Evolutionary conservation across 192 early-diverging fungal genomes (phyloP).

Genomic region (Coemansia asiatica): DNA sequence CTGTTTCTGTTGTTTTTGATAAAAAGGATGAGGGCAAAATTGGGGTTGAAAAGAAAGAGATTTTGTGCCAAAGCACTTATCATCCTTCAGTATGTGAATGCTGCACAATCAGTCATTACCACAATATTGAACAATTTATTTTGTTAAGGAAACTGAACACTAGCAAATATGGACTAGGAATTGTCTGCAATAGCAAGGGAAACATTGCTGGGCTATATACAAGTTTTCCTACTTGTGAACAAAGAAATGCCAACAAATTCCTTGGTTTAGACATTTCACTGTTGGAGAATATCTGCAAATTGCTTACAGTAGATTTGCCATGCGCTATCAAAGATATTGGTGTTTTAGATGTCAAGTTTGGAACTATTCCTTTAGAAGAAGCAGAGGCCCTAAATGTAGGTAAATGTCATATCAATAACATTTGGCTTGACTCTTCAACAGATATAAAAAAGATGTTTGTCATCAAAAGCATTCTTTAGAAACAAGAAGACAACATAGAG

Average conservation of each 20-base stretch:
- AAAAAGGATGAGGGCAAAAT: not conserved
- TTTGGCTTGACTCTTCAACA: not conserved
- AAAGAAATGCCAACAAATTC: not conserved
- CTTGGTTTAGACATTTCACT: constrained; percentile 25
- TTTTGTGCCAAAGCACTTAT: not conserved
- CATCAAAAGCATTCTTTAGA: constrained; percentile 11
- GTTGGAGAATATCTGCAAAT: constrained; percentile 4
- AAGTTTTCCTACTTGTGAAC: not conserved
- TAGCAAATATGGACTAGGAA: not conserved
- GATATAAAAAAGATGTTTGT: constrained; percentile 7
- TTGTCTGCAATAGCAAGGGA: not conserved
- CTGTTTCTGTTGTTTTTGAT: not conserved
- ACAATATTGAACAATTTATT: constrained; percentile 1
- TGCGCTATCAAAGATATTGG: constrained; percentile 4
- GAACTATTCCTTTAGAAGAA: constrained; percentile 4
- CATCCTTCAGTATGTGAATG: not conserved
- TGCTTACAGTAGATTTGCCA: constrained; percentile 6
- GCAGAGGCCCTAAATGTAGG: constrained; percentile 26
- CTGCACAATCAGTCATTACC: not conserved
- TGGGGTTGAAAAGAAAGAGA: not conserved
- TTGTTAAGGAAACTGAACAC: not conserved
- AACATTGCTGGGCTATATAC: not conserved
- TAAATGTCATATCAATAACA: constrained; percentile 4
- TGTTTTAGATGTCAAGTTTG: constrained; percentile 34
- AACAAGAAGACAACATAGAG: not conserved